Percentiles rank a stretch among this genome's conserved stretches.
These are phyloP conservation scores for Scedosporium boydii DNA, from an alignment of 2,329 filamentous ascomycete species.

Conservation along the genomic window DNA sequence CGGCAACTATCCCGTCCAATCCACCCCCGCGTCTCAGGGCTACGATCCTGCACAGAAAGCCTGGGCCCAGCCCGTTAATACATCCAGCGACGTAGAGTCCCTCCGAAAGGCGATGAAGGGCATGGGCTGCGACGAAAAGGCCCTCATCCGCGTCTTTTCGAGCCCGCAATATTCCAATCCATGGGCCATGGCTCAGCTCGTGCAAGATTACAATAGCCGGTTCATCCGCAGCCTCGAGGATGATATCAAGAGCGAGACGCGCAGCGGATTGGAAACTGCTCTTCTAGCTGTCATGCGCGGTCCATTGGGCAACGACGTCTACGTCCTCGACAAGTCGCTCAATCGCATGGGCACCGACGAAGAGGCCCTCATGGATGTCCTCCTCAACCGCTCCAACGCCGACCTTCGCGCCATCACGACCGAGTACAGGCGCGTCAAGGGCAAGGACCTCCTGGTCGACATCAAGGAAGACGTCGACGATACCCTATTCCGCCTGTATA, in stretches of 20 bases:
- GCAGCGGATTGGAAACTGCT: conserved; percentile 19
- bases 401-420: conserved; percentile 22
- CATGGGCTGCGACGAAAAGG: conserved; percentile 22
- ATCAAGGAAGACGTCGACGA: conserved; percentile 23
- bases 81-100: conserved; percentile 17
- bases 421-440: conserved; percentile 19
- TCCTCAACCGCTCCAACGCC: conserved; percentile 25
- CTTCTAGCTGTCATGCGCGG: conserved; percentile 21
- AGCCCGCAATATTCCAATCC: conserved; percentile 21
- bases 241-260: conserved; percentile 24
- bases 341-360: conserved; percentile 22
- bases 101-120: conserved; percentile 26
- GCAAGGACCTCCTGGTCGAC: conserved; percentile 19
- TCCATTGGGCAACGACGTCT: conserved; percentile 22
- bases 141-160: conserved; percentile 19
- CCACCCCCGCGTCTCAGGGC: conserved; percentile 18
- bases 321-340: conserved; percentile 19
- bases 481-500: conserved; percentile 21
- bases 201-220: conserved; percentile 21
- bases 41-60: conserved; percentile 19
- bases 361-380: conserved; percentile 22
- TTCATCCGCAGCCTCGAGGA: conserved; percentile 22
- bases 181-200: conserved; percentile 22
- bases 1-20: conserved; percentile 8
- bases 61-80: conserved; percentile 18